Evolutionary conservation across 208 protist genomes (phyloP), one percentile per base, ranked within the genome.

Genomic region (Crithidia brevicula): DNA sequence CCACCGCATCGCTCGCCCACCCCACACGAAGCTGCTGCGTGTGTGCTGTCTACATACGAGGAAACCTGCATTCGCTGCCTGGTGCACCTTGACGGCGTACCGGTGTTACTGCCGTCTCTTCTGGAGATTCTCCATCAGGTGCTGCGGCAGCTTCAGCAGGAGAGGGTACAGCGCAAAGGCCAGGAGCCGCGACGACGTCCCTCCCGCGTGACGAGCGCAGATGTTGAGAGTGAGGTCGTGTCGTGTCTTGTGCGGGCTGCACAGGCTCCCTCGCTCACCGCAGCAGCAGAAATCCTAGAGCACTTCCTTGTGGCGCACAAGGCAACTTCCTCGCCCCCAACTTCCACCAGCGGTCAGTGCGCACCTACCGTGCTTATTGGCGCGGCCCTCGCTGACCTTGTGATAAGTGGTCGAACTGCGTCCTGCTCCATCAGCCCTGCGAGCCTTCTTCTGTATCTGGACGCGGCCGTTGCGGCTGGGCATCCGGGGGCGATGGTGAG

Each of bases 401-500:
- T 22, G 36, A 81, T 38, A 6, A 36, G 56, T 40, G 52, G 42
- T 40, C 63, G 45, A n/a, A 34, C 51, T 5, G 22, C 30, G 10
- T 46, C 46, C 15, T 70, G 33, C 31, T 13, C 0, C 27, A 23
- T 49, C 10, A 23, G 23, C 5, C 42, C 20, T 25, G 22, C 63
- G 13, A 22, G 16, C 27, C 54, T 83, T 11, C 72, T 76, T 1
- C n/a, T 34, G 16, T 65, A 66, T 10, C 38, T 96, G 3, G 91
- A 96, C 51, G 58, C 54, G 0, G 86, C 86, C 0, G 77, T 89
- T 11, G 42, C 52, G 0, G 33, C 22, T 0, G 73, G 86, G 1
- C 91, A 96, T 51, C 57, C 72, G 0, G 88, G 77, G 8, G 91
- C 88, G 27, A 93, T 96, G 86, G 57, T 89, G 40, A 62, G 64